These are phyloP conservation scores for Leptographium radiaticola DNA, from an alignment of 2,329 filamentous ascomycete species.

Conservation along the genomic window DNA sequence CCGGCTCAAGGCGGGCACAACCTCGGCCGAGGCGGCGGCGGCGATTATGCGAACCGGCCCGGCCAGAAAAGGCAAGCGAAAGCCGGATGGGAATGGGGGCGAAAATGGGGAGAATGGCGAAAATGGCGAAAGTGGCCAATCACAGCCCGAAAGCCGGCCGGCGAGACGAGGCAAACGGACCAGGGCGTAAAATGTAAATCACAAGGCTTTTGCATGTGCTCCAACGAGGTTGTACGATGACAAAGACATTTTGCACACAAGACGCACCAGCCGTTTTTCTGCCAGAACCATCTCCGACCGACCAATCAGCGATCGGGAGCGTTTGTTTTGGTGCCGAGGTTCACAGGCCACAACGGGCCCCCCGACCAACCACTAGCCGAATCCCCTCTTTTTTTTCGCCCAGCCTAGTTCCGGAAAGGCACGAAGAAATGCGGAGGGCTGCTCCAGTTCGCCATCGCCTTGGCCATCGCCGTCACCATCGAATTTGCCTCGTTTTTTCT, in stretches of 20 bases:
- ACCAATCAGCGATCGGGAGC: neutral
- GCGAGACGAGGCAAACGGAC: neutral
- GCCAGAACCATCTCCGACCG: neutral
- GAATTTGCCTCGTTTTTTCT: neutral
- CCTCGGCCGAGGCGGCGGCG: constrained; percentile 7
- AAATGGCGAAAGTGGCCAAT: too few relatives aligned
- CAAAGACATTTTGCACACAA: too few relatives aligned
- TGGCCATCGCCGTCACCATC: neutral
- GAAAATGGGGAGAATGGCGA: too few relatives aligned
- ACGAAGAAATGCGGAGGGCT: neutral
- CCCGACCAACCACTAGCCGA: neutral
- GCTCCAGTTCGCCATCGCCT: neutral
- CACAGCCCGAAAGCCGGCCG: too few relatives aligned
- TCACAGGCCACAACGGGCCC: neutral
- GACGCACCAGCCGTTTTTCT: too few relatives aligned
- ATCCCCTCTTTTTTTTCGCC: neutral
- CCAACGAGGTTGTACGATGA: too few relatives aligned
- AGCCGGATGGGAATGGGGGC: neutral
- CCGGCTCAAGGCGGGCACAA: constrained; percentile 15
- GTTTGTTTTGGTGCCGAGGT: neutral
- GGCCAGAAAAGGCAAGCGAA: neutral
- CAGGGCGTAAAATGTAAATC: neutral
- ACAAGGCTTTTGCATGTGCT: too few relatives aligned
- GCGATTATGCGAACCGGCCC: neutral
- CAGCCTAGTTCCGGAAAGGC: neutral